phyloP scores from a whole-genome alignment of 2,329 filamentous ascomycete species.

The Fusarium virguliforme region DNA sequence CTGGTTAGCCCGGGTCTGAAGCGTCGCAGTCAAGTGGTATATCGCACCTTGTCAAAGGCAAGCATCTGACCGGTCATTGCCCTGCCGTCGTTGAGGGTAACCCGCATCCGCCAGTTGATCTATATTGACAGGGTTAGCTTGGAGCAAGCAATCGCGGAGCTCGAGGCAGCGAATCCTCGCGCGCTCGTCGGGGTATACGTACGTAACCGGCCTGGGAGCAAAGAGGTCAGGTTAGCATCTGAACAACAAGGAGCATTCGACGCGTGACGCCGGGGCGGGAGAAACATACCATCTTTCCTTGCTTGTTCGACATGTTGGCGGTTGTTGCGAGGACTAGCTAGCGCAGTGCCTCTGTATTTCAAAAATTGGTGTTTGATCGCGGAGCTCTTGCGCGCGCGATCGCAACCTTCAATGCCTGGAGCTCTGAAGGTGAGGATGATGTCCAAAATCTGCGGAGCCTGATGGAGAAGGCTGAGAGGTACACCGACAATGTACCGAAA shows the following conservation, averaged over 20 bases:
- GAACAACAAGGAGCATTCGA: constrained; percentile 60
- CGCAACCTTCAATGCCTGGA: constrained; percentile 62
- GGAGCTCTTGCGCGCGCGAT: constrained; percentile 59
- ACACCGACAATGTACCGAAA: constrained; percentile 53
- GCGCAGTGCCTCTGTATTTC: constrained; percentile 54
- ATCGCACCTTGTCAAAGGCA: constrained; percentile 91
- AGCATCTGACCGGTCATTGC: constrained; percentile 99
- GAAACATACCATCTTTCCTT: constrained; percentile 96
- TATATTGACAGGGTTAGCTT: constrained; percentile 58
- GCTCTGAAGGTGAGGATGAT: constrained; percentile 62
- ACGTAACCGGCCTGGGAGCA: constrained; percentile 77
- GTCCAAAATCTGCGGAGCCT: constrained; percentile 65
- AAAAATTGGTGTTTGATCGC: constrained; percentile 63
- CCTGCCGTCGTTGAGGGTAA: constrained; percentile 93
- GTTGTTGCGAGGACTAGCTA: constrained; percentile 51
- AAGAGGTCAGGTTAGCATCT: constrained; percentile 73
- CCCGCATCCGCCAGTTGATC: constrained; percentile 99
- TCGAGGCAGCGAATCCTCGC: constrained; percentile 2
- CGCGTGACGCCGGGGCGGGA: constrained; percentile 47
- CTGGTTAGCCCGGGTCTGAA: constrained; percentile 28
- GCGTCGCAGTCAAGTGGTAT: background rate
- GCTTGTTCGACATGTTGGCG: constrained; percentile 76
- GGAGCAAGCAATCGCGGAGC: background rate
- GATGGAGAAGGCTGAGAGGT: constrained; percentile 59
- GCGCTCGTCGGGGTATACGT: constrained; percentile 60